Conservation (phyloP, 2,329 filamentous ascomycete genomes). For the Raffaelea ambrosiae region DNA sequence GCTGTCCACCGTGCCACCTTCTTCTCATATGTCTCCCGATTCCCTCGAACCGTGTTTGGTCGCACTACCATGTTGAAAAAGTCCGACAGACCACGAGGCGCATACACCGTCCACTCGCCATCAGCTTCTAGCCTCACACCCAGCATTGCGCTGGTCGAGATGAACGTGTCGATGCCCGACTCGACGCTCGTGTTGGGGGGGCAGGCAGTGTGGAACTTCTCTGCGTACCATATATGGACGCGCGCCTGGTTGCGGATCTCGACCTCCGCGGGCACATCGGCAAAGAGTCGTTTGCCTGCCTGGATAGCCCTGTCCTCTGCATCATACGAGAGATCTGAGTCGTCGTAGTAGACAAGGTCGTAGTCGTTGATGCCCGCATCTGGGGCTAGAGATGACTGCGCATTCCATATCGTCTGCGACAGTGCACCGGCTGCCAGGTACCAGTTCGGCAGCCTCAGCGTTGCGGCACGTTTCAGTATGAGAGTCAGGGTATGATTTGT, state of each 20-base stretch:
- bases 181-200: not conserved
- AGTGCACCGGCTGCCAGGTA: not conserved
- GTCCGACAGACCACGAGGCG: not conserved
- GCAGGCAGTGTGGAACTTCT: not conserved
- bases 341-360: not conserved
- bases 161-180: not conserved
- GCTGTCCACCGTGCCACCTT: not conserved
- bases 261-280: not conserved
- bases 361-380: not conserved
- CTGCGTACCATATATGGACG: not conserved
- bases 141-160: not conserved
- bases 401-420: not conserved
- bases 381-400: not conserved
- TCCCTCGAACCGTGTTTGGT: not conserved
- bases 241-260: not conserved
- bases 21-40: not conserved
- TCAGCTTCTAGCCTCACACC: not conserved
- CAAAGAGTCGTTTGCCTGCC: not conserved
- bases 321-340: not conserved
- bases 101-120: not conserved
- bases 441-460: not conserved
- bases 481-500: not conserved
- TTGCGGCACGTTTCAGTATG: not conserved
- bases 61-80: not conserved
- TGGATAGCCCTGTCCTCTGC: not conserved